Base-by-base conservation (phyloP, 225 moss, liverwort and hornwort genomes). In the Marchantia polymorpha region DNA sequence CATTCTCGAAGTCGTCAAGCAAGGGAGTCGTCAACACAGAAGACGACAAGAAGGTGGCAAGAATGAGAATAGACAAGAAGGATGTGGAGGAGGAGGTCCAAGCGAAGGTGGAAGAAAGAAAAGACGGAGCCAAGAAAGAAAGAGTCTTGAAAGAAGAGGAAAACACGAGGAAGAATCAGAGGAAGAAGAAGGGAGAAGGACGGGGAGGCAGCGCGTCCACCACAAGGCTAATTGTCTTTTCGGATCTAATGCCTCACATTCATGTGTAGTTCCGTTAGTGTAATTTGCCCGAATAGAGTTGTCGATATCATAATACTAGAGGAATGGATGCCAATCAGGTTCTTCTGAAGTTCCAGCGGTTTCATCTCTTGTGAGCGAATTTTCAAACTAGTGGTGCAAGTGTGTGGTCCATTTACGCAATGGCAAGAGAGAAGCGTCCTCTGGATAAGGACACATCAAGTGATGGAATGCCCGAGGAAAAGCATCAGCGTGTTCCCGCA, bases 351-450 rank as follows among this genome's bases (percentile, higher is more conserved):
- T 39, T 39, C 39, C 39, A 39, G 39, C 39, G 39, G 39, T 39
- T 39, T 39, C 39, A 39, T 39, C 39, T 39, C 39, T 39, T 39
- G 39, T 39, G 3, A 39, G 39, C 39, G 39, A 39, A 39, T 39
- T 39, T 39, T 2, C 39, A 39, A 39, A 39, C 39, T 39, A 39
- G 3, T 39, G 39, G 3, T 5, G 39, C 39, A 39, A 39, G 39
- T 39, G 39, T 39, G 2, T 5, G 39, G 39, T 39, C 39, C 39
- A 39, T 39, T 39, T 39, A 2, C 39, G 50, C 46, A 6, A 94
- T 94, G 94, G 88, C 89, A 31, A 91, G 90, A 72, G 94, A 94
- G 81, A 94, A 94, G 82, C 89, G 92, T 17, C 88, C 93, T 20
- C 79, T 90, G 39, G 92, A 94, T 73, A 83, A 90, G 68, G 91